Conservation (phyloP, 2,329 filamentous ascomycete species). For the Nemania serpens region DNA sequence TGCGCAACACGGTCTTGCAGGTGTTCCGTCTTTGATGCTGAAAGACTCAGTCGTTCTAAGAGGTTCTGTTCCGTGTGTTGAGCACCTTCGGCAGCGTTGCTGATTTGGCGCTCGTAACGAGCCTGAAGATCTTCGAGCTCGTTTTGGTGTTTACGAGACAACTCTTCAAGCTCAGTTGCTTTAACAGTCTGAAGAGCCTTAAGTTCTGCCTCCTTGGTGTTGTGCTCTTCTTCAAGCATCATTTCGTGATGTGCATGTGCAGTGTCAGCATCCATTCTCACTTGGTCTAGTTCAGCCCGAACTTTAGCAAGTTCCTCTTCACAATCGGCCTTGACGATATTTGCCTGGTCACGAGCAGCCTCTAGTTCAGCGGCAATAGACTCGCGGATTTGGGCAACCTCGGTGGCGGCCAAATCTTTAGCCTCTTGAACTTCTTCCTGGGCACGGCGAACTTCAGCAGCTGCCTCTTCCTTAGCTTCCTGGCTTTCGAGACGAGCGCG, state of each 20-base stretch:
- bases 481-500: constrained; percentile 22
- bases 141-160: constrained; percentile 63
- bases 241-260: constrained; percentile 81
- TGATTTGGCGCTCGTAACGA: constrained; percentile 74
- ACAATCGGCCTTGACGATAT: constrained; percentile 78
- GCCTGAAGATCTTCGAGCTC: constrained; percentile 75
- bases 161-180: constrained; percentile 35
- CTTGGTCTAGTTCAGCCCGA: constrained; percentile 75
- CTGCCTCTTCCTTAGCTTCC: constrained; percentile 20
- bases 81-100: constrained; percentile 78
- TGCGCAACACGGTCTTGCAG: constrained; percentile 83
- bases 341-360: constrained; percentile 81
- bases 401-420: constrained; percentile 75
- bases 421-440: constrained; percentile 75
- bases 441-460: too few species aligned
- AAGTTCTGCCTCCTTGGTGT: constrained; percentile 64
- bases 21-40: constrained; percentile 82
- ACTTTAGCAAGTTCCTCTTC: constrained; percentile 77
- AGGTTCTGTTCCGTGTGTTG: constrained; percentile 80
- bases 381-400: constrained; percentile 79
- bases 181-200: constrained; percentile 51
- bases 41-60: constrained; percentile 78
- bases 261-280: constrained; percentile 79
- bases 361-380: constrained; percentile 83
- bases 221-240: constrained; percentile 79